A percentile compares a stretch with the other conserved stretches of the same genome.
Conservation (phyloP, 352 stramenopile species). For the Discostella stelligera region DNA sequence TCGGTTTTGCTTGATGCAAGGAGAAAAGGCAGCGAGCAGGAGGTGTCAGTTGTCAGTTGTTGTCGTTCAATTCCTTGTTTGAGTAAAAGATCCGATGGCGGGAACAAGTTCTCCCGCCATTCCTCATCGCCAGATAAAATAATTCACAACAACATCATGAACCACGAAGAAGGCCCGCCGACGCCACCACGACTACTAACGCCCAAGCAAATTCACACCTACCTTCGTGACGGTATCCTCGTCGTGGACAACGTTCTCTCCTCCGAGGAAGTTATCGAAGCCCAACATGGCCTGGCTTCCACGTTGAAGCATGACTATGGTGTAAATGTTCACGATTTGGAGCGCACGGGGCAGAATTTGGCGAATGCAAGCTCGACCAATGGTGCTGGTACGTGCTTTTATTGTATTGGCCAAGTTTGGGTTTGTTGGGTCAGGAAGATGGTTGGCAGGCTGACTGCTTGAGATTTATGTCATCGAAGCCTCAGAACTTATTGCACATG, state of each 20-base stretch:
- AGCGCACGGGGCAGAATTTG: constrained; percentile 52
- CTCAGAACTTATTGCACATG: no score
- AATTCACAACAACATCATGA: no score
- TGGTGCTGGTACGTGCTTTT: constrained; percentile 48
- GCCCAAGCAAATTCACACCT: constrained; percentile 53
- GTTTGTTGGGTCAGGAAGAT: not conserved
- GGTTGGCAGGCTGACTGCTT: not conserved
- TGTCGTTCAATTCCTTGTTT: no score
- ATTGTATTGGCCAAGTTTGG: not conserved
- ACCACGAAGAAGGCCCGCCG: not conserved
- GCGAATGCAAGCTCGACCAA: constrained; percentile 64
- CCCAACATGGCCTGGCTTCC: constrained; percentile 40
- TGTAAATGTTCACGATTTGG: constrained; percentile 53
- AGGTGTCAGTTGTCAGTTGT: no score
- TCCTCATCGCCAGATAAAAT: no score
- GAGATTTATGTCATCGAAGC: no score
- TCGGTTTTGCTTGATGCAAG: not conserved
- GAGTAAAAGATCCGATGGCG: no score
- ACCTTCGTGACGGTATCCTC: constrained; percentile 57
- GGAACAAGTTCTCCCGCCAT: no score
- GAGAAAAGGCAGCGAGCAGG: no score
- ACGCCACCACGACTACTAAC: constrained; percentile 14
- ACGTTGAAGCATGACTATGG: constrained; percentile 50
- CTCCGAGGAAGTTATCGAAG: constrained; percentile 39
- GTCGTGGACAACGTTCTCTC: constrained; percentile 65